A percentile compares a stretch with the other conserved stretches of the same genome.
phyloP scores from a whole-genome alignment of 2,329 filamentous ascomycete species.

The Leptographium procerum region DNA sequence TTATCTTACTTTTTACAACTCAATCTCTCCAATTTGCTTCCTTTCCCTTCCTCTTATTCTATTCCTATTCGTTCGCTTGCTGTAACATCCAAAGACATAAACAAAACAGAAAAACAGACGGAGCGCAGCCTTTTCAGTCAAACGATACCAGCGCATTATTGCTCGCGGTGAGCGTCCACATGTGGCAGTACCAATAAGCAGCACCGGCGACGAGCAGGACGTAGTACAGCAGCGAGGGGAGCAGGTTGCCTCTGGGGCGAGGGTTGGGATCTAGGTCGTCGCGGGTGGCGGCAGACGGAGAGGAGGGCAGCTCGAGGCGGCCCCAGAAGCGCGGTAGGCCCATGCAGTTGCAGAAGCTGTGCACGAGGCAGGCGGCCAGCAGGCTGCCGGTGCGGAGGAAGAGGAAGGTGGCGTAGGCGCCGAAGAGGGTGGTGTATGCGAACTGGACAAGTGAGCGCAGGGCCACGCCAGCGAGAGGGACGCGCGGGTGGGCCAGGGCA shows the following conservation, averaged over 20 bases:
- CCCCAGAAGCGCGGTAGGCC: slow-evolving; percentile 84
- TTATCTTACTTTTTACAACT: neutral
- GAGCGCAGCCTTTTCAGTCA: neutral
- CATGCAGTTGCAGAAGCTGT: slow-evolving; percentile 87
- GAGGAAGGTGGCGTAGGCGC: slow-evolving; percentile 83
- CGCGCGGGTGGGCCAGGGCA: slow-evolving; percentile 63
- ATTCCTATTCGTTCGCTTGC: too few relatives aligned
- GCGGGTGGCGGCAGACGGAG: neutral
- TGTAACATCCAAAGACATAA: too few relatives aligned
- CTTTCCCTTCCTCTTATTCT: too few relatives aligned
- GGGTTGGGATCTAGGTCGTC: slow-evolving; percentile 12
- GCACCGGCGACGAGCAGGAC: slow-evolving; percentile 60
- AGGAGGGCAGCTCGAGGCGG: slow-evolving; percentile 39
- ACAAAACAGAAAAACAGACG: too few relatives aligned
- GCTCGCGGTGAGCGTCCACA: slow-evolving; percentile 65
- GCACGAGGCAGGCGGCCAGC: slow-evolving; percentile 61
- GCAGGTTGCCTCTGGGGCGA: slow-evolving; percentile 8
- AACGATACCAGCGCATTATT: slow-evolving; percentile 31
- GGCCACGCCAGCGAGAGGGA: slow-evolving; percentile 50
- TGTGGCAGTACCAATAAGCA: slow-evolving; percentile 53
- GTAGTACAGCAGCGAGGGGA: slow-evolving; percentile 75
- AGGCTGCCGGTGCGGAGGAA: slow-evolving; percentile 79
- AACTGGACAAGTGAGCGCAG: slow-evolving; percentile 74
- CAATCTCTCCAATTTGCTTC: too few relatives aligned
- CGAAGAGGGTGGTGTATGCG: slow-evolving; percentile 83